These are phyloP conservation scores for Ceratopteris richardii DNA, from an alignment of 75 land plant genomes.

Conservation along the genomic window DNA sequence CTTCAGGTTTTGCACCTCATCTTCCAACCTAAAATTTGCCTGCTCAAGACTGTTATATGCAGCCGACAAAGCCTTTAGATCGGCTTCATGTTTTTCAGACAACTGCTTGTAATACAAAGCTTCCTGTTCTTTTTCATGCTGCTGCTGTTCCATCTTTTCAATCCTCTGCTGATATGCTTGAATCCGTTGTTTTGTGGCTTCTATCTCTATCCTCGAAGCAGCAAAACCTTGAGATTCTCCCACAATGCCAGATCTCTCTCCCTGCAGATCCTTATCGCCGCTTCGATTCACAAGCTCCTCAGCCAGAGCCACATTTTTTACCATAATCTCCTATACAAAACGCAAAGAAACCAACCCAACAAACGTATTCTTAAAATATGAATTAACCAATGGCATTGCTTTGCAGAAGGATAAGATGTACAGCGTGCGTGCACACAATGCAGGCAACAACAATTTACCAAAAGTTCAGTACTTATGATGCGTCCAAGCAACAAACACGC, in stretches of 20 bases:
- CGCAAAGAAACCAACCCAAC: too few relatives aligned
- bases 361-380: too few relatives aligned
- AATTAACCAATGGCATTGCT: too few relatives aligned
- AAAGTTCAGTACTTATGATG: too few relatives aligned
- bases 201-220: slow-evolving; percentile 49
- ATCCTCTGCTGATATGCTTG: slow-evolving; percentile 47
- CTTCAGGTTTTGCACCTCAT: slow-evolving; percentile 49
- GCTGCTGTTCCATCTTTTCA: slow-evolving; percentile 48
- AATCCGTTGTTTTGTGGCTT: slow-evolving; percentile 59
- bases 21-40: slow-evolving; percentile 57
- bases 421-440: too few relatives aligned
- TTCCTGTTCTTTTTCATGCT: slow-evolving; percentile 54
- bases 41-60: slow-evolving; percentile 96
- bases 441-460: too few relatives aligned
- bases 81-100: slow-evolving; percentile 63
- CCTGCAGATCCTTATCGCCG: slow-evolving; percentile 10
- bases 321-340: slow-evolving; percentile 42
- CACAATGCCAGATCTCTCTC: background rate
- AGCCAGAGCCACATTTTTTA: slow-evolving; percentile 79
- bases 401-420: too few relatives aligned
- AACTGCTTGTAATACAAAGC: slow-evolving; percentile 32
- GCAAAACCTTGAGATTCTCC: background rate
- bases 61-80: slow-evolving; percentile 75
- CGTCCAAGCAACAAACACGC: too few relatives aligned
- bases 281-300: slow-evolving; percentile 65